These are phyloP conservation scores for Hydrangea macrophylla DNA, from an alignment of 148 eudicot species.

Conservation along the genomic window DNA sequence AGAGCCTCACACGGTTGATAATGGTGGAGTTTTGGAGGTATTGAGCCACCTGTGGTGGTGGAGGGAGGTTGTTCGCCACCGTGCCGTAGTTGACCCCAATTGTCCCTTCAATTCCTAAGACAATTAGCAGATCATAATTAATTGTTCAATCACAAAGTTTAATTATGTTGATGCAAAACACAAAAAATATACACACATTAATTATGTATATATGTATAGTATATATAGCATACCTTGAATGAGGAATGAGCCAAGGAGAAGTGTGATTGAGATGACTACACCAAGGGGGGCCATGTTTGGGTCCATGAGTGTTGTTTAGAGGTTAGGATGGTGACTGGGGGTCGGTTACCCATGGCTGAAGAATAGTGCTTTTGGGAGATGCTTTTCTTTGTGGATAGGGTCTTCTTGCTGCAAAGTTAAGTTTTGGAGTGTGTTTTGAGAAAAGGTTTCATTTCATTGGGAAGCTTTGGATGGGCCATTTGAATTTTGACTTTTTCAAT, in stretches of 20 bases:
- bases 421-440: conserved; percentile 9
- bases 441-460: neutral
- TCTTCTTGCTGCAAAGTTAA: neutral
- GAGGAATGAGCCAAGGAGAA: conserved; percentile 14
- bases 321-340: neutral
- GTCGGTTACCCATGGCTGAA: neutral
- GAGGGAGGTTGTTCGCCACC: conserved; percentile 64
- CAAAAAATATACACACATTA: too few relatives aligned
- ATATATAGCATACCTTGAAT: conserved; percentile 25
- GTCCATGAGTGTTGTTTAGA: conserved; percentile 8
- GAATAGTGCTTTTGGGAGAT: conserved; percentile 20
- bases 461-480: neutral
- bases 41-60: conserved; percentile 43
- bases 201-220: too few relatives aligned
- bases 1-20: conserved; percentile 56
- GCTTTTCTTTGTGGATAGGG: conserved; percentile 31
- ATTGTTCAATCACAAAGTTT: too few relatives aligned
- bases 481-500: neutral
- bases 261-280: neutral
- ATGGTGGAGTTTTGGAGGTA: conserved; percentile 49
- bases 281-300: neutral
- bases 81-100: conserved; percentile 78
- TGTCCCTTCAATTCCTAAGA: conserved; percentile 30
- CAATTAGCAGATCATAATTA: too few relatives aligned
- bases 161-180: too few relatives aligned